Base-by-base conservation (phyloP, 345 rosid genomes). In the Corchorus olitorius region DNA sequence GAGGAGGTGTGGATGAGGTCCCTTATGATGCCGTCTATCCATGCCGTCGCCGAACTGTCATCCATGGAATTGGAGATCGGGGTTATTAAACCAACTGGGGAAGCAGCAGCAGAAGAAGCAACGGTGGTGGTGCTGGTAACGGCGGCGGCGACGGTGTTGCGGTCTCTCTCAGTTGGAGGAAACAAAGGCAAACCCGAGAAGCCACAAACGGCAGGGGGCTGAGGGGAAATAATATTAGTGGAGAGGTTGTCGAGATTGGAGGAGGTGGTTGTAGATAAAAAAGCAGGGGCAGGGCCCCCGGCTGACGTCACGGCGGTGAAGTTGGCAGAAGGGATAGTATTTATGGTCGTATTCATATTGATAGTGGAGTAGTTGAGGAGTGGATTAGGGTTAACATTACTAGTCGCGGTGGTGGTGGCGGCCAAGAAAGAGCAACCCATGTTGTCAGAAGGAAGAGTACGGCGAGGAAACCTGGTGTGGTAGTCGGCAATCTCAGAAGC, bases 131-230 rank as follows among this genome's bases (percentile, higher is more conserved):
- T 14, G 39, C 79, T 12, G 20, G 35, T n/a, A 6, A 6, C 8
- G 71, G 71, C 5, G 43, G 72, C 48, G 61, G 6, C 11, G 54
- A 66, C 41, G 65, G 74, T 56, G 81, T 71, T 65, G 20, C 81
- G 70, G 27, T 52, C 78, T 65, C 86, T 61, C 62, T 87, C 88
- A 0, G 98, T 89, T 43, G 78, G 73, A 41, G 94, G 95, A 58
- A 96, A 96, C 79, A 96, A 83, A 4, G 99, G 99, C 12, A 96
- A 83, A 41, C 98, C 98, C 10, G 98, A 96, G 81, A 93, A 93
- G 72, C 92, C 97, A 78, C 98, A 96, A 12, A 96, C 90, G 9
- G 94, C 94, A 14, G 98, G 94, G 43, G 83, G 52, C 75, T 66
- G 84, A 45, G 76, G 67, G 27, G 27, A 27, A 39, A 4, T 39